phyloP scores from a whole-genome alignment of 371 early-diverging fungal genomes.

The Mucor irregularis region DNA sequence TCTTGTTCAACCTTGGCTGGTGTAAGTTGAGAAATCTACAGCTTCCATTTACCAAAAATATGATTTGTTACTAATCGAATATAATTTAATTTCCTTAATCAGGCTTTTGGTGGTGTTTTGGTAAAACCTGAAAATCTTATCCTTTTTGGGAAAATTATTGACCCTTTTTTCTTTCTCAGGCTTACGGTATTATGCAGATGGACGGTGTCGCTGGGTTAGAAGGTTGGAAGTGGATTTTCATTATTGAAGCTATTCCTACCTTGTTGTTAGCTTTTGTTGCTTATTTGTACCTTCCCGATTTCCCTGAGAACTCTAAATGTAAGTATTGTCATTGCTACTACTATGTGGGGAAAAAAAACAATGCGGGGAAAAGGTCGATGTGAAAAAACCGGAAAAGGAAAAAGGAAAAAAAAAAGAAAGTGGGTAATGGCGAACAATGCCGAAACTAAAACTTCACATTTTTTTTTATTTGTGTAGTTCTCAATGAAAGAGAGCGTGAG shows the following conservation, averaged over 20 bases:
- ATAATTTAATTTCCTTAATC: neutral
- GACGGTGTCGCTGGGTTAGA: constrained; percentile 46
- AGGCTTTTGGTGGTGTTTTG: constrained; percentile 59
- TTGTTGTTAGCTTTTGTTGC: constrained; percentile 58
- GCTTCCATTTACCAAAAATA: neutral
- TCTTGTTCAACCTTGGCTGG: constrained; percentile 68
- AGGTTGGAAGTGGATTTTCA: constrained; percentile 76
- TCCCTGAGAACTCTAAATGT: constrained; percentile 68
- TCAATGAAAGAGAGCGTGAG: constrained; percentile 57
- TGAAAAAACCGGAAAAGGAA: too few species aligned
- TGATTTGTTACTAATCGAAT: neutral
- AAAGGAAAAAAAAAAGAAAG: too few species aligned
- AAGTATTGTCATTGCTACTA: constrained; percentile 5
- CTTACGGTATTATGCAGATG: constrained; percentile 62
- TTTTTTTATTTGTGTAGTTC: constrained; percentile 33
- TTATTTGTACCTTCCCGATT: constrained; percentile 68
- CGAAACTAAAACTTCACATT: neutral
- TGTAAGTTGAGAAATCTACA: constrained; percentile 43
- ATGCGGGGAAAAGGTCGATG: neutral
- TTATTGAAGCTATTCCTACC: constrained; percentile 75
- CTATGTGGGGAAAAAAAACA: constrained; percentile 8
- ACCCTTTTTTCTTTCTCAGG: constrained; percentile 18
- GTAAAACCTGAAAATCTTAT: constrained; percentile 18
- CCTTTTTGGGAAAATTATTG: too few species aligned
- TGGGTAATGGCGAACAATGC: too few species aligned